phyloP scores from a whole-genome alignment of 352 stramenopile species.

The Phytopythium mirpurense region DNA sequence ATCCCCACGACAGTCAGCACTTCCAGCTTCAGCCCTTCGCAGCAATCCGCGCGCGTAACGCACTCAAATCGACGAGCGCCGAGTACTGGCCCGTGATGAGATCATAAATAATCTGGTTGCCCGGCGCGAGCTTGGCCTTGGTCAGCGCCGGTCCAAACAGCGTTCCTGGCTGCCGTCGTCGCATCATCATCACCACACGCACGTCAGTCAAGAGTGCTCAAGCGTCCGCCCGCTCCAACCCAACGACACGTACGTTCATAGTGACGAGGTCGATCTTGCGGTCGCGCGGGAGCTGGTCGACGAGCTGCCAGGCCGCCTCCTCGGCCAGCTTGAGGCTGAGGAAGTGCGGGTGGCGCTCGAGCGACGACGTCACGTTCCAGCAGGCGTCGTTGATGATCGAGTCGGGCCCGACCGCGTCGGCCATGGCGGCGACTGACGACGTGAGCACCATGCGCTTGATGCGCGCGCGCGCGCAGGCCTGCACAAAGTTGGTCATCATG shows the following conservation, averaged over 20 bases:
- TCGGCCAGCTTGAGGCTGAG: slow-evolving; percentile 84
- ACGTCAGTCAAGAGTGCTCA: not conserved
- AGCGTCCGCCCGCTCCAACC: not conserved
- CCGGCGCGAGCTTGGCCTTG: slow-evolving; percentile 77
- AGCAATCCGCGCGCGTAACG: slow-evolving; percentile 5
- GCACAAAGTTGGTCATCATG: slow-evolving; percentile 92
- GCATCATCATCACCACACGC: too few species aligned
- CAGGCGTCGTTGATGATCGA: slow-evolving; percentile 82
- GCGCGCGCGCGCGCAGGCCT: slow-evolving; percentile 70
- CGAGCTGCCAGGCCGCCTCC: slow-evolving; percentile 84
- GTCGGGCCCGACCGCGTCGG: slow-evolving; percentile 63
- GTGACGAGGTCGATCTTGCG: slow-evolving; percentile 82
- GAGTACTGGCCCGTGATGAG: slow-evolving; percentile 84
- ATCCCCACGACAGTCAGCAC: too few species aligned
- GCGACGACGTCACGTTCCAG: slow-evolving; percentile 82
- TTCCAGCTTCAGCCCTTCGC: not conserved
- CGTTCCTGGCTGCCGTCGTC: slow-evolving; percentile 58
- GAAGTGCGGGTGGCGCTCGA: slow-evolving; percentile 86
- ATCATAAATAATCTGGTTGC: slow-evolving; percentile 87
- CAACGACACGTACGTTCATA: slow-evolving; percentile 61
- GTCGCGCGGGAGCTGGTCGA: slow-evolving; percentile 79
- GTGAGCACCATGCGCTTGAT: slow-evolving; percentile 82
- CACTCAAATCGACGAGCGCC: slow-evolving; percentile 81
- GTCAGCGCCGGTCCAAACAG: slow-evolving; percentile 78
- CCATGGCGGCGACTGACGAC: slow-evolving; percentile 84